Evolutionary conservation across 345 rosid species (phyloP).

Genomic region (Sisymbrium irio): DNA sequence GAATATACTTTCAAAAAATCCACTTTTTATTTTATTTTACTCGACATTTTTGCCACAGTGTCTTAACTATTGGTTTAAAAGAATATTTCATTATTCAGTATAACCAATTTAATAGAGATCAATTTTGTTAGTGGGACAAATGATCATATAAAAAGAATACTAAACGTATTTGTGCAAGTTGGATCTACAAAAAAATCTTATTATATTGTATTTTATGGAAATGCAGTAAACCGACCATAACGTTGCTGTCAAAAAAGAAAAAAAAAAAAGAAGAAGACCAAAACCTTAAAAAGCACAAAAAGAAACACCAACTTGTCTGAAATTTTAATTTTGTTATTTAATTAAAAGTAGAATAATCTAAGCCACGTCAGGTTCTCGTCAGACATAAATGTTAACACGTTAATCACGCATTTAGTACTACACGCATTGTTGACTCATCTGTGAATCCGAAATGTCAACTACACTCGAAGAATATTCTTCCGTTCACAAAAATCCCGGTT

Average conservation of each 20-base stretch:
- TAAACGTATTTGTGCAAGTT: too few relatives aligned
- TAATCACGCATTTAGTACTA: constrained; percentile 28
- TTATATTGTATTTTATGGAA: not conserved
- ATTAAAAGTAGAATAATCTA: not conserved
- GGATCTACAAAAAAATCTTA: not conserved
- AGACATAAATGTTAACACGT: constrained; percentile 13
- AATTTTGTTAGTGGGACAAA: not conserved
- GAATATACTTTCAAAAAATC: not conserved
- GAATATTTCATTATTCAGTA: too few relatives aligned
- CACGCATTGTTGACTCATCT: constrained; percentile 12
- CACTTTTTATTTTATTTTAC: not conserved
- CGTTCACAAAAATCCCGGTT: not conserved
- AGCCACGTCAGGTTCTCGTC: constrained; percentile 22
- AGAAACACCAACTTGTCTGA: not conserved
- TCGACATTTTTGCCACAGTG: too few relatives aligned
- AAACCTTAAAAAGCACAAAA: constrained; percentile 3
- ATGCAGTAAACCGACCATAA: not conserved
- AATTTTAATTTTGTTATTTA: not conserved
- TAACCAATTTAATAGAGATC: too few relatives aligned
- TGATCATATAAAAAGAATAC: too few relatives aligned
- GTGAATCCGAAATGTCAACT: constrained; percentile 16
- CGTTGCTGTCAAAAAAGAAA: not conserved
- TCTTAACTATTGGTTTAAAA: too few relatives aligned
- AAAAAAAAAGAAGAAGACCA: not conserved
- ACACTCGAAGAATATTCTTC: constrained; percentile 10